Percentiles rank a stretch among this genome's conserved stretches.
These are phyloP conservation scores for Aspergillus sp. DNA, from an alignment of 2,329 filamentous ascomycete genomes.

Conservation along the genomic window DNA sequence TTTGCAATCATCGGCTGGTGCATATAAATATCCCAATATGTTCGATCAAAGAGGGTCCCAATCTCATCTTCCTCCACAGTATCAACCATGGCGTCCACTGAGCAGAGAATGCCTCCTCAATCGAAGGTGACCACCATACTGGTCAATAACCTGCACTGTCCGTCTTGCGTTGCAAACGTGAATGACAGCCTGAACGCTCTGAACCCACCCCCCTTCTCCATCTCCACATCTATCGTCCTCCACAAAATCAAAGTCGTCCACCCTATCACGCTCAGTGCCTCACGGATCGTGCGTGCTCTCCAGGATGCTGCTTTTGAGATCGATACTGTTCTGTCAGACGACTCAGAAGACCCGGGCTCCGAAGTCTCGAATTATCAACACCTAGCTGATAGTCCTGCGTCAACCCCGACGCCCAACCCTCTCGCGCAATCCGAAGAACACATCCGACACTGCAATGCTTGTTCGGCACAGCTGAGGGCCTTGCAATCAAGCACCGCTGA, in stretches of 20 bases:
- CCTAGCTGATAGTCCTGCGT: slow-evolving; percentile 27
- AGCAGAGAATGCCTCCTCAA: too few relatives aligned
- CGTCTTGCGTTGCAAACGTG: slow-evolving; percentile 47
- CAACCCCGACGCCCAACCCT: slow-evolving; percentile 20
- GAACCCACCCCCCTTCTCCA: slow-evolving; percentile 21
- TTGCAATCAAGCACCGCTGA: too few relatives aligned
- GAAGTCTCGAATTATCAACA: slow-evolving; percentile 23
- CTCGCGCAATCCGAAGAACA: slow-evolving; percentile 28
- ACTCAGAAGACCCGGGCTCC: too few relatives aligned
- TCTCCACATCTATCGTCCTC: slow-evolving; percentile 36
- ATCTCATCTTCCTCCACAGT: too few relatives aligned
- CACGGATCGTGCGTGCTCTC: slow-evolving; percentile 36
- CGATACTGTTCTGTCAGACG: slow-evolving; percentile 29
- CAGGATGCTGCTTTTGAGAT: slow-evolving; percentile 48
- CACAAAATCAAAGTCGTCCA: slow-evolving; percentile 45
- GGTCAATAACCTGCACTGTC: slow-evolving; percentile 49
- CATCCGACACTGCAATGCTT: slow-evolving; percentile 51
- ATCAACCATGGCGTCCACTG: too few relatives aligned
- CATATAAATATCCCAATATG: too few relatives aligned
- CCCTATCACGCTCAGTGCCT: slow-evolving; percentile 17
- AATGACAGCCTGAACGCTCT: slow-evolving; percentile 25
- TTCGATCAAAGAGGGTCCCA: too few relatives aligned
- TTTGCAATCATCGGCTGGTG: too few relatives aligned
- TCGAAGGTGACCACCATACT: slow-evolving; percentile 23
- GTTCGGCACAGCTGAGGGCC: slow-evolving; percentile 19